Evolutionary conservation across 2,329 filamentous ascomycete species (phyloP).

Genomic region (Onygenales sp.): DNA sequence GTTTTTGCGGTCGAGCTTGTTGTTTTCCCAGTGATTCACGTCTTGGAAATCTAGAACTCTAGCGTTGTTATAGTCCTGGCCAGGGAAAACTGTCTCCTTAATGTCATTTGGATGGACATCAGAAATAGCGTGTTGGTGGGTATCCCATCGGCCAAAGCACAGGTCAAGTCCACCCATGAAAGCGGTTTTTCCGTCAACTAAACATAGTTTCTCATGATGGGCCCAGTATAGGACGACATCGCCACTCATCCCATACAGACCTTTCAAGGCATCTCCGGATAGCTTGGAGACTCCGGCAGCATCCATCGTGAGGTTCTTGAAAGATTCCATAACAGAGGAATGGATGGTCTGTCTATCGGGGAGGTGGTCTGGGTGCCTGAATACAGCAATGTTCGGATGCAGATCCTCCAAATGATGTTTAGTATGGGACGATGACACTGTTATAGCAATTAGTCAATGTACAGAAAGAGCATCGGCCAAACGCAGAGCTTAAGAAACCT

Average conservation of each 20-base stretch:
- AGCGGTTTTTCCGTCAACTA: slow-evolving; percentile 81
- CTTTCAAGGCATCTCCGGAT: slow-evolving; percentile 63
- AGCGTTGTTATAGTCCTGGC: slow-evolving; percentile 98
- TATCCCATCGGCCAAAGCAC: slow-evolving; percentile 93
- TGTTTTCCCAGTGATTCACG: slow-evolving; percentile 84
- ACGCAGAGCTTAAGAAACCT: too few relatives aligned
- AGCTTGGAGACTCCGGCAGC: slow-evolving; percentile 52
- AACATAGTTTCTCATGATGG: slow-evolving; percentile 95
- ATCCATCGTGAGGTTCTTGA: slow-evolving; percentile 46
- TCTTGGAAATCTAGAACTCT: slow-evolving; percentile 90
- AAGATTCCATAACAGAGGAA: slow-evolving; percentile 46
- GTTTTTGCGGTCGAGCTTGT: slow-evolving; percentile 83
- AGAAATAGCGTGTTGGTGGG: slow-evolving; percentile 70
- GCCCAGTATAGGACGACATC: slow-evolving; percentile 94
- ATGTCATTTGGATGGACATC: slow-evolving; percentile 69
- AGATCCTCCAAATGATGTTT: slow-evolving; percentile 92
- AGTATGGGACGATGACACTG: slow-evolving; percentile 65
- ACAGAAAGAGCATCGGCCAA: slow-evolving; percentile 6
- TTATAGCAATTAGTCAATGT: slow-evolving; percentile 8
- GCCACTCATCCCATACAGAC: slow-evolving; percentile 71
- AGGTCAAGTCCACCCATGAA: slow-evolving; percentile 93
- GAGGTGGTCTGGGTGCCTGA: slow-evolving; percentile 80
- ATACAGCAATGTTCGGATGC: slow-evolving; percentile 89
- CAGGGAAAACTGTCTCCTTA: slow-evolving; percentile 77
- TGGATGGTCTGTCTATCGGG: slow-evolving; percentile 62